Base-by-base conservation (phyloP, 768 basidiomycete genomes). In the Phaffia australis region DNA sequence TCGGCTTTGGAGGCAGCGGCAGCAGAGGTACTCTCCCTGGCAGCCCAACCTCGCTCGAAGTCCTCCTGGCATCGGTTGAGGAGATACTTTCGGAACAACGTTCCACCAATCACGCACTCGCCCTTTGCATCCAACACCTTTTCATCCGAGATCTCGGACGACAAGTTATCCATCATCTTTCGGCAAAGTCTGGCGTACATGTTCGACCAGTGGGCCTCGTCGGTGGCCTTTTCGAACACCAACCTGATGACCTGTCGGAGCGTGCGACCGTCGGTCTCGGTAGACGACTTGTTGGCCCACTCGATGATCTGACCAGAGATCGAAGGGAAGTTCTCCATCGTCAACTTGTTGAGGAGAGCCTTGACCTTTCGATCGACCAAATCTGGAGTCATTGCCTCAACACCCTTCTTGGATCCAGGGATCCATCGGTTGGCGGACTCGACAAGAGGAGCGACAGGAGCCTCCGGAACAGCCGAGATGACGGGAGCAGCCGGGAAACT, bases 21-120 rank as follows among this genome's bases (percentile, higher is more conserved):
- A 3, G 85, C 86, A 23, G 88, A 87, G 0, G 92, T 84, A 9
- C 86, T 80, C 74, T 93, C 90, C 77, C 92, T 89, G 27, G 85
- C 84, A 49, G 87, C 82, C 93, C 93, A 97, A 7, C 92, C 92
- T 69, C 86, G 84, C 80, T 98, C 94, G 76, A 98, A 97, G 78
- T 97, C 93, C 74, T 95, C 89, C 75, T 95, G 93, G 78, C 94
- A 98, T 54, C 93, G 84, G 74, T 94, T 94, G 63, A 98, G 82
- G 25, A 98, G 83, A 78, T 97, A 97, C 79, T 94, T 94, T 70
- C 93, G 82, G 87, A 98, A 99, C 52, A 97, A 83, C 67, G 88
- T 85, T 58, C 94, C 93, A 71, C 94, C 94, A 54, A 87, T 81
- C 67, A 93, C 87, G n/a, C 88, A 88, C 74, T 87, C 87, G 73